Evolutionary conservation across 257 asterid species (phyloP).

Genomic region (Ajuga chamaepitys): DNA sequence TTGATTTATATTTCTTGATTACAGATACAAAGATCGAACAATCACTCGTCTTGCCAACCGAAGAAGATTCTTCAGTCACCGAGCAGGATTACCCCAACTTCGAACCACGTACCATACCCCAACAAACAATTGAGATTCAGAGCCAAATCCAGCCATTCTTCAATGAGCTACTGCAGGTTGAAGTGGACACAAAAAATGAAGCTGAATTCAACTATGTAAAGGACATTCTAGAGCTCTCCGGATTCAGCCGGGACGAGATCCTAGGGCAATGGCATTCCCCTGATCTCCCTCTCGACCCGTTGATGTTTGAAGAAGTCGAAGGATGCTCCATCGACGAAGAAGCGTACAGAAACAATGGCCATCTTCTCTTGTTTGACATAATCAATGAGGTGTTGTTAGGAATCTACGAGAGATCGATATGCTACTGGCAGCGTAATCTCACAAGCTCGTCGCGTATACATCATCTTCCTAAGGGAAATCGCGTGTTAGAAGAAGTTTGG

Average conservation of each 20-base stretch:
- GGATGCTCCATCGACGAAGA: slow-evolving; percentile 26
- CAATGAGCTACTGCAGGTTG: slow-evolving; percentile 19
- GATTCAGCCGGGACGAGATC: slow-evolving; percentile 41
- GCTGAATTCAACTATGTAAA: slow-evolving; percentile 53
- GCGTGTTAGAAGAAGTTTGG: slow-evolving; percentile 76
- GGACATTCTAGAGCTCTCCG: slow-evolving; percentile 56
- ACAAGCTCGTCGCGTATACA: slow-evolving; percentile 40
- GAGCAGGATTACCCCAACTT: background rate
- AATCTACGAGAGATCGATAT: slow-evolving; percentile 51
- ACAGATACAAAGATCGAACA: slow-evolving; percentile 18
- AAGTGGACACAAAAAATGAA: slow-evolving; percentile 31
- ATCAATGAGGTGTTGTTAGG: slow-evolving; percentile 56
- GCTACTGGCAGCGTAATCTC: slow-evolving; percentile 61
- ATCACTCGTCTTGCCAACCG: background rate
- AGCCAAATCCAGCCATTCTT: slow-evolving; percentile 15
- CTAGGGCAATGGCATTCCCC: slow-evolving; percentile 57
- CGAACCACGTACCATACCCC: background rate
- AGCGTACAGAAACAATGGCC: slow-evolving; percentile 30
- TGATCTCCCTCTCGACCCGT: slow-evolving; percentile 47
- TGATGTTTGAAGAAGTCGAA: slow-evolving; percentile 49
- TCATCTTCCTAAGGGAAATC: slow-evolving; percentile 52
- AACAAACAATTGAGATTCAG: slow-evolving; percentile 5
- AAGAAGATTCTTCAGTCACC: slow-evolving; percentile 13
- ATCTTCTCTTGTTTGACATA: slow-evolving; percentile 54
- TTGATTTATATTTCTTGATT: background rate